A percentile compares a stretch with the other conserved stretches of the same genome.
Conservation (phyloP, 208 protist species). For the Leishmania major region DNA sequence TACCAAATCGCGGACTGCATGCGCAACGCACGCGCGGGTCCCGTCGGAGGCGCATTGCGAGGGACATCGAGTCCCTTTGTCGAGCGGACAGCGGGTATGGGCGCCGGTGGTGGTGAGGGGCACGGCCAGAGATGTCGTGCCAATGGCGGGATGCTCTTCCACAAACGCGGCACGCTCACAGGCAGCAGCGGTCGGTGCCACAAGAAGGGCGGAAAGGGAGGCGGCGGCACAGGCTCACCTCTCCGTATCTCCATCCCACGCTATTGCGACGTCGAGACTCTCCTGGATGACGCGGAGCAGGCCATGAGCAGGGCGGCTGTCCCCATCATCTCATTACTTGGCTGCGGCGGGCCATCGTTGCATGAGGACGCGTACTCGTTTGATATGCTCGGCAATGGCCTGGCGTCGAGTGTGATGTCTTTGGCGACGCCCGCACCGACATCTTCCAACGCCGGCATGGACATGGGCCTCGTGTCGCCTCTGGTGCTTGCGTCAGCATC, state of each 20-base stretch:
- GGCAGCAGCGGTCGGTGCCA: background rate
- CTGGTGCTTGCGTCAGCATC: background rate
- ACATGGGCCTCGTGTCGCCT: constrained; percentile 7
- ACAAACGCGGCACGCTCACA: background rate
- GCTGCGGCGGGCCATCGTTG: background rate
- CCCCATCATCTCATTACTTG: constrained; percentile 27
- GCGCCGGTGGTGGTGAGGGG: background rate
- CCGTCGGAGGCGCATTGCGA: background rate
- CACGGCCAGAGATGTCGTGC: background rate
- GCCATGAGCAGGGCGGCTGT: constrained; percentile 8
- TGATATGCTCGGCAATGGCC: background rate
- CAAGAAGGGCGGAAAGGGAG: background rate
- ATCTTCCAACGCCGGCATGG: background rate
- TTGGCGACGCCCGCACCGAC: constrained; percentile 10
- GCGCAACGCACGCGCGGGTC: background rate
- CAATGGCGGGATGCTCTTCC: background rate
- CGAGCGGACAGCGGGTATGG: background rate
- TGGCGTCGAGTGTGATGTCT: constrained; percentile 18
- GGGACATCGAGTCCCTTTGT: background rate
- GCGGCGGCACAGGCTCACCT: background rate
- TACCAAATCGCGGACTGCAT: background rate
- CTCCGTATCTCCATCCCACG: constrained; percentile 14
- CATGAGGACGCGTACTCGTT: background rate
- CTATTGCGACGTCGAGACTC: constrained; percentile 23
- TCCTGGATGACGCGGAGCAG: constrained; percentile 30